These are phyloP conservation scores for Cryptosporidium muris DNA, from an alignment of 169 alveolate species.

Conservation along the genomic window DNA sequence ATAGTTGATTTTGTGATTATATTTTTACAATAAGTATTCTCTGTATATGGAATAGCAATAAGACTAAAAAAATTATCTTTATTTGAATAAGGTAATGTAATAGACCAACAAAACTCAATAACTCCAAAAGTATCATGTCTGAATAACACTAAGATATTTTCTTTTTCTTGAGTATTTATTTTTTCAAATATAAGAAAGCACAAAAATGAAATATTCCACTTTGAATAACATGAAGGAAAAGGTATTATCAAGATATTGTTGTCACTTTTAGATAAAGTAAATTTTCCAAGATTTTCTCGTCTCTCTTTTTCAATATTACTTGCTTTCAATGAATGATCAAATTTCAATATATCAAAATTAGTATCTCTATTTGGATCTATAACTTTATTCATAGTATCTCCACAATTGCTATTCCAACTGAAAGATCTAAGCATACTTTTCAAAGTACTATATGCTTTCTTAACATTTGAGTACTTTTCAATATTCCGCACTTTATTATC, in stretches of 20 bases:
- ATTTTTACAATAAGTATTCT: background rate
- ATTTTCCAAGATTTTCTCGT: background rate
- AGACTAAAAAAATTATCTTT: slow-evolving; percentile 11
- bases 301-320: background rate
- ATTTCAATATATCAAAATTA: background rate
- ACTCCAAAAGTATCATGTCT: slow-evolving; percentile 70
- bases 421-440: slow-evolving; percentile 3
- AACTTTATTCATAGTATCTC: background rate
- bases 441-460: background rate
- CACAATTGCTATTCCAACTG: background rate
- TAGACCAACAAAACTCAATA: slow-evolving; percentile 44
- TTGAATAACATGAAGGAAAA: slow-evolving; percentile 46
- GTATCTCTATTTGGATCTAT: background rate
- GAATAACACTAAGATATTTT: slow-evolving; percentile 13
- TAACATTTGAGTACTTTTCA: background rate
- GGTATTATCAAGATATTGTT: slow-evolving; percentile 47
- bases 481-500: background rate
- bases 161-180: background rate
- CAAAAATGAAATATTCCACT: slow-evolving; percentile 51
- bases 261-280: background rate
- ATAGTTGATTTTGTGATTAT: slow-evolving; percentile 16
- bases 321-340: background rate
- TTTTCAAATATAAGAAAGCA: slow-evolving; percentile 51
- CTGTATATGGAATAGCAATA: slow-evolving; percentile 31
- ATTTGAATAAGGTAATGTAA: slow-evolving; percentile 1